Conservation (phyloP, 2,329 filamentous ascomycete genomes). For the Colletotrichum horii region DNA sequence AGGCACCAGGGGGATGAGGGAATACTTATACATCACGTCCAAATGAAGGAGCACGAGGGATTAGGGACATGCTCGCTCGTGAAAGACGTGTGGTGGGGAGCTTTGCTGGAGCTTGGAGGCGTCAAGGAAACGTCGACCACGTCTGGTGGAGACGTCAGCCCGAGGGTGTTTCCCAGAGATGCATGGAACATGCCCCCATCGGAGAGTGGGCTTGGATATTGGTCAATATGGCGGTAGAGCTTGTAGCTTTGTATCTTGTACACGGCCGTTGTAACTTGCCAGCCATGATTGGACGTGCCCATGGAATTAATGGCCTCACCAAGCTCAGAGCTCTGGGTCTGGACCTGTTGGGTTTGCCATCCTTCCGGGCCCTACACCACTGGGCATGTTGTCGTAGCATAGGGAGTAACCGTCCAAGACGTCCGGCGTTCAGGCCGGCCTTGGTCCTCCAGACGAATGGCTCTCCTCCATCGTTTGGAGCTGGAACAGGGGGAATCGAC, state of each 20-base stretch:
- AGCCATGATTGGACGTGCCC: slow-evolving; percentile 8
- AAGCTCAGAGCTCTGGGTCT: slow-evolving; percentile 17
- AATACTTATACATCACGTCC: slow-evolving; percentile 12
- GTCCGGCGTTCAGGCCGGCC: neutral
- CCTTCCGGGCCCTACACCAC: neutral
- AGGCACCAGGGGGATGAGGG: neutral
- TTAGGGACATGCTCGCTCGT: neutral
- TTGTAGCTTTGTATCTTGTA: slow-evolving; percentile 6
- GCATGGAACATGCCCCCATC: slow-evolving; percentile 16
- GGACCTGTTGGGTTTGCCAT: slow-evolving; percentile 6
- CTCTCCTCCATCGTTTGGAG: neutral
- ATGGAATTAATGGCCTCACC: slow-evolving; percentile 8
- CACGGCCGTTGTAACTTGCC: slow-evolving; percentile 6
- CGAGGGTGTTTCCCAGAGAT: slow-evolving; percentile 20
- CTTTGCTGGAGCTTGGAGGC: slow-evolving; percentile 8
- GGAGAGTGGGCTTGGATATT: slow-evolving; percentile 11
- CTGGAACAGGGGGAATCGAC: slow-evolving; percentile 4
- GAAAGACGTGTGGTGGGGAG: slow-evolving; percentile 15
- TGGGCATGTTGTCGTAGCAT: neutral
- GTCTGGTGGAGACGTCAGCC: slow-evolving; percentile 3
- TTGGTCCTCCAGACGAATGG: neutral
- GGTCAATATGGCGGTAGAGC: neutral
- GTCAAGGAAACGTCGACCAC: neutral
- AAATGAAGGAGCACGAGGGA: neutral
- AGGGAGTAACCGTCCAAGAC: neutral